Evolutionary conservation across 2,329 filamentous ascomycete genomes (phyloP).

Genomic region (Graphilbum ipis-grandicollis): DNA sequence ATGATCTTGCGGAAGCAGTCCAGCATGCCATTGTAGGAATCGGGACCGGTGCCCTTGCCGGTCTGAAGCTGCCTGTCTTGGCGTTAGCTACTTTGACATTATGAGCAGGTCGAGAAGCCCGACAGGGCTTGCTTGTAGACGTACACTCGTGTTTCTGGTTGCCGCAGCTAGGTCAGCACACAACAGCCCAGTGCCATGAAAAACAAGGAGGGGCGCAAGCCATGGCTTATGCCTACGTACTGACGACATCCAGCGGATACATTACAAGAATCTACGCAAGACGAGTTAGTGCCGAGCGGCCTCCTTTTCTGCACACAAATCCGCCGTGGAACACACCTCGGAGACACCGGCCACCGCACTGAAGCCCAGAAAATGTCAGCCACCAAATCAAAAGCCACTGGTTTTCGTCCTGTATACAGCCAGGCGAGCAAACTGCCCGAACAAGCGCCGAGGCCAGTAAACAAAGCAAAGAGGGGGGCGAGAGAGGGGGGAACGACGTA

Average conservation of each 20-base stretch:
- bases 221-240: slow-evolving; percentile 42
- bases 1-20: slow-evolving; percentile 98
- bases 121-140: too few relatives aligned
- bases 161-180: background rate
- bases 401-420: too few relatives aligned
- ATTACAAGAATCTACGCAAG: slow-evolving; percentile 62
- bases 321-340: slow-evolving; percentile 46
- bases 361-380: slow-evolving; percentile 5
- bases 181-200: too few relatives aligned
- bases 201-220: background rate
- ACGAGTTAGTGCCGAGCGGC: slow-evolving; percentile 2
- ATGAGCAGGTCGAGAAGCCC: too few relatives aligned
- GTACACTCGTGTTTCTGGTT: slow-evolving; percentile 9
- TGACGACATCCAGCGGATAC: slow-evolving; percentile 96
- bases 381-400: too few relatives aligned
- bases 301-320: background rate
- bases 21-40: slow-evolving; percentile 90
- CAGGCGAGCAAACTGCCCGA: too few relatives aligned
- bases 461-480: background rate
- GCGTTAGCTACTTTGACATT: too few relatives aligned
- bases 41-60: slow-evolving; percentile 52
- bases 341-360: slow-evolving; percentile 94
- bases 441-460: background rate
- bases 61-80: slow-evolving; percentile 64
- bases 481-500: slow-evolving; percentile 10